Percentiles rank a stretch among this genome's conserved stretches.
Evolutionary conservation across 257 asterid genomes (phyloP).

Genomic region (Ilex asprella): DNA sequence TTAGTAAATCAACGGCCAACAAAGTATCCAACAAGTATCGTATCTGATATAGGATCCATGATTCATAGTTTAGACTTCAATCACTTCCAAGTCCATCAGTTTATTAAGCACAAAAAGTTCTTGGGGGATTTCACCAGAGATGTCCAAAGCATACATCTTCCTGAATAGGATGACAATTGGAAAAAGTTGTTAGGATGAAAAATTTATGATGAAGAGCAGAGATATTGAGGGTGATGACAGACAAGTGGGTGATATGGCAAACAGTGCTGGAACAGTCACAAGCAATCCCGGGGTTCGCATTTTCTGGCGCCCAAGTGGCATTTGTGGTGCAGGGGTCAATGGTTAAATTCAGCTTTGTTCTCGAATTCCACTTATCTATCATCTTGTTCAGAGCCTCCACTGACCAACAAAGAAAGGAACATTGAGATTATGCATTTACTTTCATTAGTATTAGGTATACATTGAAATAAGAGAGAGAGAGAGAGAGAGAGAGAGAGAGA

Average conservation of each 20-base stretch:
- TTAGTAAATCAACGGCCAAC: slow-evolving; percentile 4
- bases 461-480: too few species aligned
- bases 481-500: slow-evolving; percentile 6
- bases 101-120: slow-evolving; percentile 46
- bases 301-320: slow-evolving; percentile 46
- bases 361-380: slow-evolving; percentile 45
- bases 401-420: slow-evolving; percentile 12
- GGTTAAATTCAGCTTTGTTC: slow-evolving; percentile 38
- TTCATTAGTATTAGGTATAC: too few species aligned
- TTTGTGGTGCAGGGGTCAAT: slow-evolving; percentile 47
- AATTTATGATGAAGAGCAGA: not conserved
- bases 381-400: slow-evolving; percentile 48
- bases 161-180: slow-evolving; percentile 22
- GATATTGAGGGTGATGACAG: slow-evolving; percentile 10
- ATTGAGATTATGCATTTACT: too few species aligned
- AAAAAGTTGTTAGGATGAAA: not conserved
- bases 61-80: not conserved
- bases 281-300: slow-evolving; percentile 54
- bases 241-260: slow-evolving; percentile 62
- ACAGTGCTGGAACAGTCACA: slow-evolving; percentile 39
- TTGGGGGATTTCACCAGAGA: slow-evolving; percentile 52
- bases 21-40: slow-evolving; percentile 1
- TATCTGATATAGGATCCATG: not conserved
- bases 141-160: slow-evolving; percentile 59
- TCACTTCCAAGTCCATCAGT: slow-evolving; percentile 50